phyloP scores from a whole-genome alignment of 345 rosid species.

The Syzygium jambos region DNA sequence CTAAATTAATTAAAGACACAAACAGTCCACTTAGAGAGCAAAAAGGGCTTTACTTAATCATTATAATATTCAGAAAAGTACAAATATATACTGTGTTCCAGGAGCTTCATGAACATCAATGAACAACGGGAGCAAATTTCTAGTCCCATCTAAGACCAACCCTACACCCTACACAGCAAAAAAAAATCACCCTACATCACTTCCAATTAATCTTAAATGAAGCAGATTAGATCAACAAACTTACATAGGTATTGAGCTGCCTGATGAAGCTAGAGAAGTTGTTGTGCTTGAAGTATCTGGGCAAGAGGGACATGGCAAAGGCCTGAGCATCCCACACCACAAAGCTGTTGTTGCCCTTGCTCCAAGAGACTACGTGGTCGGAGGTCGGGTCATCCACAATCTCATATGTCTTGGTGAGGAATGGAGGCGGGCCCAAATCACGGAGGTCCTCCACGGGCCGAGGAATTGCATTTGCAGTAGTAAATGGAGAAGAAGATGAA shows the following conservation, averaged over 20 bases:
- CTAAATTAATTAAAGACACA: neutral
- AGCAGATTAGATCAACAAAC: constrained; percentile 3
- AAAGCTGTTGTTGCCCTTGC: constrained; percentile 11
- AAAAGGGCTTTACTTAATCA: neutral
- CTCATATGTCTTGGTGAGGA: constrained; percentile 18
- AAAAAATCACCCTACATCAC: neutral
- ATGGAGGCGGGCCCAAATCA: constrained; percentile 6
- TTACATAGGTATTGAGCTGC: constrained; percentile 77
- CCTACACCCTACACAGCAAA: neutral
- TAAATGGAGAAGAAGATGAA: neutral
- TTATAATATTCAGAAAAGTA: neutral
- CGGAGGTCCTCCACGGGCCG: constrained; percentile 7
- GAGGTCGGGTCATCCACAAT: constrained; percentile 17
- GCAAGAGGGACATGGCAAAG: constrained; percentile 45
- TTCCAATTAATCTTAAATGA: neutral
- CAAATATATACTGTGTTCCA: neutral
- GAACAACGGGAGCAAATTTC: neutral
- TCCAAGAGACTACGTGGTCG: constrained; percentile 9
- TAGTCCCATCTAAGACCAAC: neutral
- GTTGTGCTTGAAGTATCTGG: constrained; percentile 67
- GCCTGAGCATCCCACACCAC: constrained; percentile 10
- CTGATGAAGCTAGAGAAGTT: constrained; percentile 83
- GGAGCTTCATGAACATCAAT: constrained; percentile 3
- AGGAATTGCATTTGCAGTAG: neutral
- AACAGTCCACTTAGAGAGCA: neutral